Conservation (phyloP, 768 basidiomycete species). For the Agaricus blazei region DNA sequence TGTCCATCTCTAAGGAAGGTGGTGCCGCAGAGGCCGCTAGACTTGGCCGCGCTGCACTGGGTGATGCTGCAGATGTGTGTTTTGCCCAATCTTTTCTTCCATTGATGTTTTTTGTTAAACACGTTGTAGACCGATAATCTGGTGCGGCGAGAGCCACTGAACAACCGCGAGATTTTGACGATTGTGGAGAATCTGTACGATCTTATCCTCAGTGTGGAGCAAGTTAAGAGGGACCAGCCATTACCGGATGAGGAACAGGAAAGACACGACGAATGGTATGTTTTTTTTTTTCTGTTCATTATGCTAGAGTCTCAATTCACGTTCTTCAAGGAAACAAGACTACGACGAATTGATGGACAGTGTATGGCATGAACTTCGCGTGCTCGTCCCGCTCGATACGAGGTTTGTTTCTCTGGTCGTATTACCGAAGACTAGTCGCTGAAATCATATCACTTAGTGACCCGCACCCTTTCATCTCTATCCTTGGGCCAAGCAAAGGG, state of each 20-base stretch:
- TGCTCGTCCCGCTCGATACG: constrained; percentile 92
- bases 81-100: constrained; percentile 12
- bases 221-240: constrained; percentile 76
- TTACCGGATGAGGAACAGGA: constrained; percentile 52
- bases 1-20: constrained; percentile 34
- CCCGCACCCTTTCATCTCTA: constrained; percentile 95
- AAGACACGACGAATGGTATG: constrained; percentile 39
- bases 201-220: constrained; percentile 77
- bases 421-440: not conserved
- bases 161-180: constrained; percentile 70
- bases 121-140: constrained; percentile 51
- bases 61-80: constrained; percentile 48
- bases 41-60: constrained; percentile 69
- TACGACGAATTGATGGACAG: constrained; percentile 56
- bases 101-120: not conserved
- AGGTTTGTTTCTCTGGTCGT: constrained; percentile 47
- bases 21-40: constrained; percentile 74
- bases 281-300: not conserved
- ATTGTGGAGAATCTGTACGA: constrained; percentile 87
- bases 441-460: constrained; percentile 40
- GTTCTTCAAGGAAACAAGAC: constrained; percentile 44
- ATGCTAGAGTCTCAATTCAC: constrained; percentile 1
- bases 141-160: constrained; percentile 67
- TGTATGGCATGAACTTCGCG: constrained; percentile 77
- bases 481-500: constrained; percentile 85